Base-by-base conservation (phyloP, 768 basidiomycete genomes). In the Termitomyces sp. region DNA sequence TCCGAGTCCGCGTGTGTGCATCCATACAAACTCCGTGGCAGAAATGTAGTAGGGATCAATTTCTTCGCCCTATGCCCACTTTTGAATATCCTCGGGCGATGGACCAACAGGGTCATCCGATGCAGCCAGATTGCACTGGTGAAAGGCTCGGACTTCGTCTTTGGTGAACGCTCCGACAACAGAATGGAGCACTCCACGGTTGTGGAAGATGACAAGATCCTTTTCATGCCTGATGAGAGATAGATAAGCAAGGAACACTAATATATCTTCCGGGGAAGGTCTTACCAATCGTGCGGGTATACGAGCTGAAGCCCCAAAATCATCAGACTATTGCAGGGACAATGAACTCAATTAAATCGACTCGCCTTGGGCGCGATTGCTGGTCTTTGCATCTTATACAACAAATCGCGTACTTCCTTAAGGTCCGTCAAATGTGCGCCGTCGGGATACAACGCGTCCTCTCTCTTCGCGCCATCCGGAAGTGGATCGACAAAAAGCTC, bases 331-430 rank as follows among this genome's bases (percentile, higher is more conserved):
- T 22, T 35, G 22, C 28, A 48, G 3, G 24, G 38, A n/a, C 41
- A 14, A 22, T 53, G 30, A 33, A 51, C 35, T 14, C 28, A 5
- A n/a, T 52, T 24, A 33, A 38, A 41, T 35, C n/a, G 46, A 70
- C 81, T 65, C 60, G 88, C 87, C 56, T 72, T 68, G 16, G 94
- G 94, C 1, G 91, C 85, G 59, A 97, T 96, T 18, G 85, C 93
- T 4, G 94, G 94, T 11, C 93, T 74, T 69, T 95, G 93, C 82
- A 96, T 89, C 73, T 78, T 80, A 75, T 96, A 93, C 36, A 95
- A 69, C 26, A 94, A 67, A 8, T 78, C 82, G 5, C 94, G 80
- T 16, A 92, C 90, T 56, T 84, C 74, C 54, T 79, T 78, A 24
- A 96, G 76, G 66, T 94, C 84, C 22, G 76, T 88, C 65, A 97